These are phyloP conservation scores for Agrocybe chaxingu DNA, from an alignment of 768 basidiomycete genomes.

Conservation along the genomic window DNA sequence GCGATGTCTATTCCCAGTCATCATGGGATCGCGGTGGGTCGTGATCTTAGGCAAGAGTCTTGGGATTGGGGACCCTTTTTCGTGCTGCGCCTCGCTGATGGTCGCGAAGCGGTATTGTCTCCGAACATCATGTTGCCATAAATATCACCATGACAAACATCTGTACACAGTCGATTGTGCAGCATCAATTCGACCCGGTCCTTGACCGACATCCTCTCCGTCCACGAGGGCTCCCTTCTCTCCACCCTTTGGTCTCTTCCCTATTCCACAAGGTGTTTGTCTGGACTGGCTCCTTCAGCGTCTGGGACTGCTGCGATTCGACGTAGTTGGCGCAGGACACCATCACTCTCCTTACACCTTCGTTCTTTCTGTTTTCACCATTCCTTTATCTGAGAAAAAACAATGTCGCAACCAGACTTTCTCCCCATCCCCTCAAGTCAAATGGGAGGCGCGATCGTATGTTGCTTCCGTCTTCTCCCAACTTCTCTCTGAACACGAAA, in stretches of 20 bases:
- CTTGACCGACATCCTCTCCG: slow-evolving; percentile 5
- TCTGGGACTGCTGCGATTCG: slow-evolving; percentile 21
- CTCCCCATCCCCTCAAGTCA: slow-evolving; percentile 27
- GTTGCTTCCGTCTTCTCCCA: slow-evolving; percentile 9
- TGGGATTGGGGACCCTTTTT: not conserved
- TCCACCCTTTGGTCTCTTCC: slow-evolving; percentile 13
- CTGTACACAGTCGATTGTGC: slow-evolving; percentile 10
- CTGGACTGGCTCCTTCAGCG: slow-evolving; percentile 31
- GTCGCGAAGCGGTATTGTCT: slow-evolving; percentile 8
- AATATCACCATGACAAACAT: slow-evolving; percentile 12
- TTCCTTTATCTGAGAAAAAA: slow-evolving; percentile 8
- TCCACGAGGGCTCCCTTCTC: slow-evolving; percentile 14
- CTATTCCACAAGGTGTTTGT: slow-evolving; percentile 19
- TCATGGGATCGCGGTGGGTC: not conserved
- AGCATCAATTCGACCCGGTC: not conserved
- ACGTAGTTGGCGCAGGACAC: slow-evolving; percentile 40
- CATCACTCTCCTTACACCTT: slow-evolving; percentile 16
- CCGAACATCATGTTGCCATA: slow-evolving; percentile 3
- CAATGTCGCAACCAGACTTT: slow-evolving; percentile 20
- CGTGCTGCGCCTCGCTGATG: slow-evolving; percentile 6
- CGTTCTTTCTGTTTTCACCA: slow-evolving; percentile 7
- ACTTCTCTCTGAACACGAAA: not conserved
- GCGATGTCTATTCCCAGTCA: not conserved
- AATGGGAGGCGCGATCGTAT: slow-evolving; percentile 36
- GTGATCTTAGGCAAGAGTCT: not conserved